These are phyloP conservation scores for Fistulinella prunicolor DNA, from an alignment of 768 basidiomycete species.

Conservation along the genomic window DNA sequence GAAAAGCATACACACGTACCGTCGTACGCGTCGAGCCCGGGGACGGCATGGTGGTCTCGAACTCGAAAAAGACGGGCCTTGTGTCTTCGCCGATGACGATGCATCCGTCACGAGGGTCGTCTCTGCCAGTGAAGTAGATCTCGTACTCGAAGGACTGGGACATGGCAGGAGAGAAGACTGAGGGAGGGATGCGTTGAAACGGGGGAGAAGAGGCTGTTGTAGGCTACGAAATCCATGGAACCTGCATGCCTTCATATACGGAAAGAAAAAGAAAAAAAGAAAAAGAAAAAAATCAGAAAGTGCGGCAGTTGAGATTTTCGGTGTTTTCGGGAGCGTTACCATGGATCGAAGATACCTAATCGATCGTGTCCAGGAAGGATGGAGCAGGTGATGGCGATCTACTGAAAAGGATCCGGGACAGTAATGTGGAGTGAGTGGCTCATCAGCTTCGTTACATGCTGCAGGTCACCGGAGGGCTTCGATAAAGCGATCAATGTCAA, in stretches of 20 bases:
- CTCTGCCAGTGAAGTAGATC: slow-evolving; percentile 67
- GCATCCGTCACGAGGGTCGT: slow-evolving; percentile 63
- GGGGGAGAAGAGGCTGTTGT: slow-evolving; percentile 1
- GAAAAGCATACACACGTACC: slow-evolving; percentile 11
- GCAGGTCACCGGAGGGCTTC: slow-evolving; percentile 2
- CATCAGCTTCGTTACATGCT: slow-evolving; percentile 12
- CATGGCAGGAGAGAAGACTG: slow-evolving; percentile 21
- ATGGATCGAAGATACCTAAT: slow-evolving; percentile 47
- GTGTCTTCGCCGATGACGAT: slow-evolving; percentile 65
- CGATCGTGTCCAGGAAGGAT: slow-evolving; percentile 40
- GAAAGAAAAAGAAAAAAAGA: neutral
- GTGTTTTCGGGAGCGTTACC: slow-evolving; percentile 32
- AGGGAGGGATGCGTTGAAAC: too few species aligned
- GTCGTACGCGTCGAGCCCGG: slow-evolving; percentile 27
- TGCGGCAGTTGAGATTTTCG: slow-evolving; percentile 30
- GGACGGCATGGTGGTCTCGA: slow-evolving; percentile 48
- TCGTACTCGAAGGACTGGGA: slow-evolving; percentile 43
- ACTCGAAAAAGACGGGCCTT: slow-evolving; percentile 59
- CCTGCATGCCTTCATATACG: slow-evolving; percentile 31
- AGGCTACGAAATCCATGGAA: neutral
- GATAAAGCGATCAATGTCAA: slow-evolving; percentile 21
- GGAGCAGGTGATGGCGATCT: slow-evolving; percentile 15
- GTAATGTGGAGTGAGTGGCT: slow-evolving; percentile 1
- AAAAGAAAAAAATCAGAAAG: too few species aligned
- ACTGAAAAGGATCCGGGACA: slow-evolving; percentile 17